phyloP scores from a whole-genome alignment of 331 rosid genomes.

The Stylosanthes scabra region DNA sequence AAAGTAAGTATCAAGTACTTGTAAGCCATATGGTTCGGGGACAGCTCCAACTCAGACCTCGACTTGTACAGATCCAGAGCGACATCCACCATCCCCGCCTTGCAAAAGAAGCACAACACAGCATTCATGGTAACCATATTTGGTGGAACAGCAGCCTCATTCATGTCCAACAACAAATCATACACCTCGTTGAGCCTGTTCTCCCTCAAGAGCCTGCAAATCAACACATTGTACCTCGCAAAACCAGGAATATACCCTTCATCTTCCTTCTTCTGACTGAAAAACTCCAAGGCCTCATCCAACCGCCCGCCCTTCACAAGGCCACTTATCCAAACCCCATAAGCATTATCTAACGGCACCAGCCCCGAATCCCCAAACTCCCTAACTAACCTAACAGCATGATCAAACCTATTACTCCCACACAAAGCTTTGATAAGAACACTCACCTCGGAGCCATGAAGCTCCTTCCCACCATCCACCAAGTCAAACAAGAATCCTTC shows the following conservation, averaged over 20 bases:
- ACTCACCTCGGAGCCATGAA: constrained; percentile 49
- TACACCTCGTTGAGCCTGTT: constrained; percentile 63
- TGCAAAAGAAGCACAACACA: constrained; percentile 83
- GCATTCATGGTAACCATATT: constrained; percentile 72
- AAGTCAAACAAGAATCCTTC: constrained; percentile 46
- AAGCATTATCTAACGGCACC: constrained; percentile 48
- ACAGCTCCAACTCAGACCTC: constrained; percentile 60
- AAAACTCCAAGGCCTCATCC: constrained; percentile 65
- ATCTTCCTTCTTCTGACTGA: constrained; percentile 46
- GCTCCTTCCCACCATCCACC: constrained; percentile 40
- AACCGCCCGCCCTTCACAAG: constrained; percentile 68
- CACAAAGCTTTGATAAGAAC: constrained; percentile 64
- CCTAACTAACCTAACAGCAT: constrained; percentile 57
- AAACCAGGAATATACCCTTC: constrained; percentile 64
- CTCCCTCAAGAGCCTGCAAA: constrained; percentile 68
- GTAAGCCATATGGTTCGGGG: constrained; percentile 62
- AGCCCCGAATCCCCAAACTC: constrained; percentile 48
- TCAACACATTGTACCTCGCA: constrained; percentile 61
- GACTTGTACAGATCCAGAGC: constrained; percentile 66
- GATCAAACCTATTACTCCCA: constrained; percentile 49
- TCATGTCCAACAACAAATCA: constrained; percentile 85
- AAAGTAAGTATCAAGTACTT: constrained; percentile 73
- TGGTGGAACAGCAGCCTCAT: constrained; percentile 55
- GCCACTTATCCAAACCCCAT: constrained; percentile 62
- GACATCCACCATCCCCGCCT: constrained; percentile 74